A percentile compares a stretch with the other conserved stretches of the same genome.
phyloP scores from a whole-genome alignment of 371 early-diverging fungal genomes.

The Mucor racemosus region DNA sequence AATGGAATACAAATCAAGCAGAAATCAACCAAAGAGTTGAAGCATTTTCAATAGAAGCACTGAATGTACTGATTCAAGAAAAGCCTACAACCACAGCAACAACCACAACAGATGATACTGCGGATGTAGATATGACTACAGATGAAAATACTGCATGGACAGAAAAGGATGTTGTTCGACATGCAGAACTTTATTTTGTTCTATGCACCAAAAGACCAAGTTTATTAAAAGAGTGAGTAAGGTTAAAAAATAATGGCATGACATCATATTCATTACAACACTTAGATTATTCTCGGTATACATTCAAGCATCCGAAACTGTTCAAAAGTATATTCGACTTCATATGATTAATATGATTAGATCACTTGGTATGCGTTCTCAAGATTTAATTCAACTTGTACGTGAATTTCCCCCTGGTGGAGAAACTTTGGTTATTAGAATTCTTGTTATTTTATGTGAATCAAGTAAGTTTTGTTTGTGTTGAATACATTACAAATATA shows the following conservation, averaged over 20 bases:
- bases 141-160: constrained; percentile 32
- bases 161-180: constrained; percentile 44
- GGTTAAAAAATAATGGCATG: not conserved
- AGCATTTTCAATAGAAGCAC: constrained; percentile 50
- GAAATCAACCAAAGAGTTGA: constrained; percentile 54
- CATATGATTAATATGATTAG: constrained; percentile 78
- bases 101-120: constrained; percentile 4
- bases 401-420: constrained; percentile 75
- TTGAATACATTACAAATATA: not conserved
- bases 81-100: constrained; percentile 11
- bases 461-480: constrained; percentile 48
- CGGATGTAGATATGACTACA: constrained; percentile 6
- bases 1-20: constrained; percentile 65
- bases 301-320: constrained; percentile 44
- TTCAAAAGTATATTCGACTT: constrained; percentile 66
- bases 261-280: constrained; percentile 9
- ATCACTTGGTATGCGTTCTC: constrained; percentile 68
- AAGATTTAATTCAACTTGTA: constrained; percentile 66
- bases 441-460: constrained; percentile 76
- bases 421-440: constrained; percentile 72
- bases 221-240: constrained; percentile 44
- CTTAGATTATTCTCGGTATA: constrained; percentile 66
- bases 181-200: constrained; percentile 49
- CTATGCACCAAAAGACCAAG: constrained; percentile 48
- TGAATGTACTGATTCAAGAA: constrained; percentile 36